Percentiles rank a stretch among this genome's conserved stretches.
Conservation (phyloP, 768 basidiomycete genomes). For the Tulasnella sp. region DNA sequence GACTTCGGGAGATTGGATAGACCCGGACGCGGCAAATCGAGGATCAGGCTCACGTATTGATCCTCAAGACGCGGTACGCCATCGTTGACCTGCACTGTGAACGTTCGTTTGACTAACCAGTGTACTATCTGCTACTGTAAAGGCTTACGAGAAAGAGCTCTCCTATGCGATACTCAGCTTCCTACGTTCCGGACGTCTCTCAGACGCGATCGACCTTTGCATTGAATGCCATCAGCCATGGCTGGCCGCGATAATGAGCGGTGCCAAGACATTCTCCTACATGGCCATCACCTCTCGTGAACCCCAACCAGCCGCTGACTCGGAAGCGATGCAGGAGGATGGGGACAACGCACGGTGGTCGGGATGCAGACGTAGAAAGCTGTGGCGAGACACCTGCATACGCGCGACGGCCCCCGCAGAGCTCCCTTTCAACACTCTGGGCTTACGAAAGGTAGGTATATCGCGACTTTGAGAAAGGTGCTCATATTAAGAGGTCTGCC, state of each 20-base stretch:
- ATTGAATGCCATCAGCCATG: slow-evolving; percentile 78
- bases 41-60: slow-evolving; percentile 50
- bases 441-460: background rate
- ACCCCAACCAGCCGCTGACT: slow-evolving; percentile 33
- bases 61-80: slow-evolving; percentile 64
- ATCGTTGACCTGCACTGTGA: background rate
- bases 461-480: too few relatives aligned
- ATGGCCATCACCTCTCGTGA: slow-evolving; percentile 40
- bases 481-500: background rate
- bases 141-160: slow-evolving; percentile 75
- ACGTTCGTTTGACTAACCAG: background rate
- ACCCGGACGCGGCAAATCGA: slow-evolving; percentile 66
- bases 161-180: slow-evolving; percentile 68
- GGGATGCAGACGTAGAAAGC: slow-evolving; percentile 63
- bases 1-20: slow-evolving; percentile 51
- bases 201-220: slow-evolving; percentile 74
- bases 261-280: slow-evolving; percentile 71
- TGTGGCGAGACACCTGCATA: slow-evolving; percentile 85
- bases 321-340: slow-evolving; percentile 34
- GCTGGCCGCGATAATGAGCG: slow-evolving; percentile 83
- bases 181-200: slow-evolving; percentile 73
- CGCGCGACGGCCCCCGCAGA: slow-evolving; percentile 64
- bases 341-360: slow-evolving; percentile 40
- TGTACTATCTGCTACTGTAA: background rate
- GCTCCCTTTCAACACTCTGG: background rate